Conservation (phyloP, 2,329 filamentous ascomycete species). For the Aspergillus sp. region DNA sequence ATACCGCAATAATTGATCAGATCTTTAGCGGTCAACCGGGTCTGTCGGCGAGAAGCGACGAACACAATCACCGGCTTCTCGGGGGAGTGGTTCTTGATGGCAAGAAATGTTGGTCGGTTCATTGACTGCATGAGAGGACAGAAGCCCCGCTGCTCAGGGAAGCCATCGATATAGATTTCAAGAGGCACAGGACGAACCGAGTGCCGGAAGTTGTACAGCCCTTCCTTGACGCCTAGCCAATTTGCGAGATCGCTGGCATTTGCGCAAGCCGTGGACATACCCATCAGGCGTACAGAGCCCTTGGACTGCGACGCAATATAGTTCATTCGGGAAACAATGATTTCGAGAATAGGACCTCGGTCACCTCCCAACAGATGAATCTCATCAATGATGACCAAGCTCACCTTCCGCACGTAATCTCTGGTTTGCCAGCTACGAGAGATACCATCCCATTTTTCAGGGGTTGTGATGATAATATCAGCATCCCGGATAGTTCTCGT, state of each 20-base stretch:
- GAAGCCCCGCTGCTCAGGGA: conserved; percentile 91
- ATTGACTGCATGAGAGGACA: conserved; percentile 98
- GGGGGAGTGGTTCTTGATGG: conserved; percentile 94
- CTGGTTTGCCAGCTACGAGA: conserved; percentile 98
- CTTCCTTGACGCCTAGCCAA: conserved; percentile 96
- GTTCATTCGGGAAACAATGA: conserved; percentile 93
- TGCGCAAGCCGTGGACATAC: conserved; percentile 99
- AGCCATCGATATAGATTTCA: conserved; percentile 96
- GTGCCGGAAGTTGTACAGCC: conserved; percentile 94
- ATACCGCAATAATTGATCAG: conserved; percentile 97
- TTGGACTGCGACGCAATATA: conserved; percentile 96
- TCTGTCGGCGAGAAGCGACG: conserved; percentile 92
- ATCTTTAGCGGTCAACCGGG: conserved; percentile 90
- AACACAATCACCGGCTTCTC: conserved; percentile 98
- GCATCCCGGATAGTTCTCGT: conserved; percentile 93
- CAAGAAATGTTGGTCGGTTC: conserved; percentile 95
- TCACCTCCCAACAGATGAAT: conserved; percentile 97
- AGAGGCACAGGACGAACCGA: conserved; percentile 94
- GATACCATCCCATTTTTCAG: conserved; percentile 99
- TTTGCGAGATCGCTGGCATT: conserved; percentile 93
- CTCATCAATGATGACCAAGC: conserved; percentile 96
- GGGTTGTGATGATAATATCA: conserved; percentile 97
- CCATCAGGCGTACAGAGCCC: conserved; percentile 81
- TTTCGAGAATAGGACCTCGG: conserved; percentile 94
- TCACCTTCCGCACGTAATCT: conserved; percentile 92